A percentile compares a stretch with the other conserved stretches of the same genome.
phyloP scores from a whole-genome alignment of 2,329 filamentous ascomycete species.

The Aspergillus sp. region DNA sequence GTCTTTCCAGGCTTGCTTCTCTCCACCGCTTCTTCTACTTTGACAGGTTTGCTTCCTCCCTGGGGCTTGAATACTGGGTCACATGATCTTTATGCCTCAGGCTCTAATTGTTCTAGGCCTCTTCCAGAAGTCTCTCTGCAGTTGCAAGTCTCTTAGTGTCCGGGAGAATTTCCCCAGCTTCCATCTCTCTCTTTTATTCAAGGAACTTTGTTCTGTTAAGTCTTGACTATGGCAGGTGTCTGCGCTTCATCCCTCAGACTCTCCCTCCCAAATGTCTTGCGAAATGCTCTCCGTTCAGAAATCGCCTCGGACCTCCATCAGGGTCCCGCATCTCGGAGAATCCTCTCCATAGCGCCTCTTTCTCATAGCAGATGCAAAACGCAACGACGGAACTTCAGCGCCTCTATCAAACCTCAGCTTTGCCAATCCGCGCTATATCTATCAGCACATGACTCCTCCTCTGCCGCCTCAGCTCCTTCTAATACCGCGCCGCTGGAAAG shows the following conservation, averaged over 20 bases:
- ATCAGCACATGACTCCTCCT: neutral
- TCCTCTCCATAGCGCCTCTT: slow-evolving; percentile 5
- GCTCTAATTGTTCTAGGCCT: slow-evolving; percentile 5
- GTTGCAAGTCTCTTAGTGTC: neutral
- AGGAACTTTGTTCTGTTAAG: neutral
- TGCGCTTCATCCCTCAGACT: slow-evolving; percentile 30
- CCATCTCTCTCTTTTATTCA: neutral
- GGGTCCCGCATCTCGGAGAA: slow-evolving; percentile 8
- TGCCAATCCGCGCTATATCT: neutral
- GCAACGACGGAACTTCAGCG: slow-evolving; percentile 11
- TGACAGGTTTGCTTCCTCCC: neutral
- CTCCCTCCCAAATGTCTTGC: slow-evolving; percentile 28
- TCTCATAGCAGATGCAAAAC: slow-evolving; percentile 1
- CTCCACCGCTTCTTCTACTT: too few species aligned
- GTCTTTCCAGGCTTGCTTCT: too few species aligned
- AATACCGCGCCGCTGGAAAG: too few species aligned
- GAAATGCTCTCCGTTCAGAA: slow-evolving; percentile 29
- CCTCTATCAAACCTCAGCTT: neutral
- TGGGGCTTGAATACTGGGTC: neutral
- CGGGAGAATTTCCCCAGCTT: neutral
- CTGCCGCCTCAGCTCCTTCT: neutral
- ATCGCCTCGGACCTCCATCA: slow-evolving; percentile 17
- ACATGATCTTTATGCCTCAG: slow-evolving; percentile 8
- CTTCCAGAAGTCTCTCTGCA: slow-evolving; percentile 3
- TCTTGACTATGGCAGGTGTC: slow-evolving; percentile 22